Base-by-base conservation (phyloP, 169 alveolate species). In the Cryptosporidium muris region DNA sequence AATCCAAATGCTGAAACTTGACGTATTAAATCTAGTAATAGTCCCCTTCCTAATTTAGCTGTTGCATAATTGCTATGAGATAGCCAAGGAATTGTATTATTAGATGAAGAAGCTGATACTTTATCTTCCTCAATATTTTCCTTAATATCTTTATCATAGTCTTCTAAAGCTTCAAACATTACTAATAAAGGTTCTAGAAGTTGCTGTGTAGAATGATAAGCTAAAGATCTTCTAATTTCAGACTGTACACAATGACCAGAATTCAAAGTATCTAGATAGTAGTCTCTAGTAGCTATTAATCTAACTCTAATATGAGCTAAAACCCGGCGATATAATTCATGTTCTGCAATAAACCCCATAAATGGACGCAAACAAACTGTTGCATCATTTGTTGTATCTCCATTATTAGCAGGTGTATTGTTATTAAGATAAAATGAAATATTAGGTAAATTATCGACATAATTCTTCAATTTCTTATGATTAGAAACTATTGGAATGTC, bases 1-100 rank as follows among this genome's bases (percentile, higher is more conserved):
- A 92, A 82, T 1, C 95, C 95, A 89, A 92, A 92, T 5, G 93
- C 91, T n/a, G 88, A 81, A 25, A 91, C 62, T 66, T 89, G 89
- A 51, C 95, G 53, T 14, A 92, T 88, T 3, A 92, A 88, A 52
- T 82, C 94, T 60, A 88, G 81, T 52, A 90, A 66, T 14, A 85
- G 56, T 25, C 92, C 91, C 25, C 85, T 74, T 14, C 85, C 85
- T n/a, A 74, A 52, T 42, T 60, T 74, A 25, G 85, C 85, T 5
- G 85, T 58, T 11, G 49, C 85, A 25, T 66, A 74, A 2, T 43
- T 45, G 0, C 68, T 47, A 4, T 16, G 38, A 25, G 63, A 58
- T 37, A 74, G 54, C 85, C 85, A 74, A n/a, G 68, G 49, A 38
- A 74, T 52, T 25, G 25, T 25, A 25, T 25, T 25, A 25, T 25